Percentiles rank a stretch among this genome's conserved stretches.
phyloP scores from a whole-genome alignment of 495 filamentous ascomycete genomes.

The Chaetomium cochliodes region DNA sequence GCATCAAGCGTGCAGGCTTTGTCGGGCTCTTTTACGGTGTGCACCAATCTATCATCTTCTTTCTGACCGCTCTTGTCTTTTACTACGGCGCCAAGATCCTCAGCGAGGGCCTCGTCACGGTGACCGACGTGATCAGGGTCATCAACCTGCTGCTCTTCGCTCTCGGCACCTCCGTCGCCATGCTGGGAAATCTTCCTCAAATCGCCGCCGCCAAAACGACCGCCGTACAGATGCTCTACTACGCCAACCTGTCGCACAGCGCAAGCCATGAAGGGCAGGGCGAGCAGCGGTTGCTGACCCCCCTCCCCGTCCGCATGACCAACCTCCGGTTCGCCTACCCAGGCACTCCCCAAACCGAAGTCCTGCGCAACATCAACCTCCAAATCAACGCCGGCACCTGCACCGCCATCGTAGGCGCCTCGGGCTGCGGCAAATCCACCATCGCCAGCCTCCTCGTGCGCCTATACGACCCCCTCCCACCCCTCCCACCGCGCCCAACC shows the following conservation, averaged over 20 bases:
- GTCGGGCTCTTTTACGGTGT: slow-evolving; percentile 74
- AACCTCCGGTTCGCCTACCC: slow-evolving; percentile 70
- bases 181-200: slow-evolving; percentile 75
- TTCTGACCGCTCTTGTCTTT: slow-evolving; percentile 78
- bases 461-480: slow-evolving; percentile 31
- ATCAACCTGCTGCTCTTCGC: slow-evolving; percentile 83
- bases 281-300: slow-evolving; percentile 42
- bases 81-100: slow-evolving; percentile 74
- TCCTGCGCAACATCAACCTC: slow-evolving; percentile 62
- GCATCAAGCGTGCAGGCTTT: slow-evolving; percentile 59
- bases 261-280: slow-evolving; percentile 64
- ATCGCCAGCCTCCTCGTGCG: slow-evolving; percentile 69
- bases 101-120: slow-evolving; percentile 40
- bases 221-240: slow-evolving; percentile 70
- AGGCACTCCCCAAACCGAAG: slow-evolving; percentile 48
- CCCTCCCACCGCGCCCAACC: background rate
- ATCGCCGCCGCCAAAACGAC: slow-evolving; percentile 70
- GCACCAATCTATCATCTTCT: slow-evolving; percentile 65
- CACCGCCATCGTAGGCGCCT: slow-evolving; percentile 76
- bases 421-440: slow-evolving; percentile 88
- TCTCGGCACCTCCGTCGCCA: slow-evolving; percentile 64
- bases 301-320: slow-evolving; percentile 62
- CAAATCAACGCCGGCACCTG: slow-evolving; percentile 57
- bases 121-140: slow-evolving; percentile 65
- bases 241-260: slow-evolving; percentile 53